Base-by-base conservation (phyloP, 176 grass and related monocot genomes). In the Lolium perenne region DNA sequence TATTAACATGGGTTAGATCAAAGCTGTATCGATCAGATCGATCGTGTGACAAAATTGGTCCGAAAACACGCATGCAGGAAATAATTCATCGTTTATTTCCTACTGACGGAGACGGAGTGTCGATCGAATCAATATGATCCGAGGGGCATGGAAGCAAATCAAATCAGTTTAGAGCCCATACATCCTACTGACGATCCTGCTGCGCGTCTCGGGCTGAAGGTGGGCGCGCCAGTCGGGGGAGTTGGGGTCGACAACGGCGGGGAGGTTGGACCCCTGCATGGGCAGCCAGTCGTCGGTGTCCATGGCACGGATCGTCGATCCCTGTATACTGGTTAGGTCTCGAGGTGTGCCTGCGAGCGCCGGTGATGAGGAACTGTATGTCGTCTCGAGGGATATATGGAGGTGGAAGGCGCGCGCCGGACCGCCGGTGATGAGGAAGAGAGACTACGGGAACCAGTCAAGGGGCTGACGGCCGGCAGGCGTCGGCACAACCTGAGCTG, bases 161-260 rank as follows among this genome's bases (percentile, higher is more conserved):
- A 11, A 47, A 72, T 13, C 10, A 47, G 21, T 13, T 47, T 5
- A 3, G 41, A 7, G 2, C n/a, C 70, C 70, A 2, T 73, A 48
- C 70, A 73, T 73, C n/a, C 43, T 47, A 73, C n/a, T 48, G 70
- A 73, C 70, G n/a, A 73, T 14, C 70, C 70, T 23, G 43, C 20
- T 23, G 70, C 70, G 70, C 0, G 43, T 10, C 5, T 73, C 43
- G 6, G 70, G 10, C 10, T 22, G 8, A 12, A 73, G 70, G 20
- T 23, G 41, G n/a, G 41, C 2, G 10, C 70, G 43, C 70, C 70
- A 73, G 21, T 47, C 43, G 40, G 40, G 40, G 38, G 38, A 1
- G 17, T 41, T 43, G 8, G 9, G 38, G 17, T 43, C 17, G 38
- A 70, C 3, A 0, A 8, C 67, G 67, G 8, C 15, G 16, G 29